These are phyloP conservation scores for Talaromyces adpressus DNA, from an alignment of 495 filamentous ascomycete species.

Conservation along the genomic window DNA sequence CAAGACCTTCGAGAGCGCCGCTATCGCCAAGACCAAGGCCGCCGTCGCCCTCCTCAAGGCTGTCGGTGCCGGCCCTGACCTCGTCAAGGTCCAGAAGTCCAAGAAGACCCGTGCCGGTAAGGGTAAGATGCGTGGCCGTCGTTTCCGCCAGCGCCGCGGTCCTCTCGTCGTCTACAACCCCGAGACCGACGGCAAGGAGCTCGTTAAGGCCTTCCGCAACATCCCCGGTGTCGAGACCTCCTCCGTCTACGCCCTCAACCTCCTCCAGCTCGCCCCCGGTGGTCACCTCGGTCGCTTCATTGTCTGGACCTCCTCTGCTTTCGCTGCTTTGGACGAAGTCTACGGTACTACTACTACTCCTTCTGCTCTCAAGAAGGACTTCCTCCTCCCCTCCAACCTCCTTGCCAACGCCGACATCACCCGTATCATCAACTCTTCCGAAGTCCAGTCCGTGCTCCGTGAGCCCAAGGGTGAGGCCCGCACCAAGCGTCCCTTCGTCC, in stretches of 20 bases:
- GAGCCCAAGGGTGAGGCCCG: slow-evolving; percentile 80
- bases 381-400: slow-evolving; percentile 82
- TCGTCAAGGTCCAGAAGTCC: slow-evolving; percentile 89
- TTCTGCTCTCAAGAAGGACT: slow-evolving; percentile 93
- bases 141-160: slow-evolving; percentile 93
- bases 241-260: slow-evolving; percentile 91
- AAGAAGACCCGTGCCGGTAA: slow-evolving; percentile 95
- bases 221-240: slow-evolving; percentile 96
- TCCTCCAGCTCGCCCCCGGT: slow-evolving; percentile 96
- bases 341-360: slow-evolving; percentile 85
- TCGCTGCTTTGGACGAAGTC: slow-evolving; percentile 90
- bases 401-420: slow-evolving; percentile 87
- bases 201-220: slow-evolving; percentile 93
- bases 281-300: slow-evolving; percentile 98
- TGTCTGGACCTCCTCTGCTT: slow-evolving; percentile 95
- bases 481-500: slow-evolving; percentile 83
- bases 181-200: slow-evolving; percentile 83
- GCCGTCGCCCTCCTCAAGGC: slow-evolving; percentile 82
- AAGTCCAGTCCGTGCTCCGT: slow-evolving; percentile 90
- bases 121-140: slow-evolving; percentile 92
- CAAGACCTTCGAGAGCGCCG: slow-evolving; percentile 68
- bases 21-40: slow-evolving; percentile 80
- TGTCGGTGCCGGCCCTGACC: slow-evolving; percentile 80
- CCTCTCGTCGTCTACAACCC: slow-evolving; percentile 95
- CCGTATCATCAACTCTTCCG: slow-evolving; percentile 97